A percentile compares a stretch with the other conserved stretches of the same genome.
Evolutionary conservation across 176 grass and related monocot genomes (phyloP).

Genomic region (Paspalum vaginatum): DNA sequence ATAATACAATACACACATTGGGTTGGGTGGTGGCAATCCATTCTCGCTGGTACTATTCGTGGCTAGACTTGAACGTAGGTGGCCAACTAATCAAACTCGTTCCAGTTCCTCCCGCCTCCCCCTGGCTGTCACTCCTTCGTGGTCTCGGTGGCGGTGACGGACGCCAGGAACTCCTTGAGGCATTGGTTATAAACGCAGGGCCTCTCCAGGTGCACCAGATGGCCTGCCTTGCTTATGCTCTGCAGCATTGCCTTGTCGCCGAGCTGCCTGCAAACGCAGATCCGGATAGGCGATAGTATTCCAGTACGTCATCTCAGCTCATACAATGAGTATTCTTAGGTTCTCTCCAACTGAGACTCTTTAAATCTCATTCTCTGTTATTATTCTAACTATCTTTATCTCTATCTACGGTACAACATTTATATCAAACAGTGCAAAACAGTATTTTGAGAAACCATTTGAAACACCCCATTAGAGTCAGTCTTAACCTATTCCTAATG

Average conservation of each 20-base stretch:
- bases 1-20: neutral
- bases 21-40: neutral
- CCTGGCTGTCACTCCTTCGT: neutral
- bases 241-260: conserved; percentile 71
- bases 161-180: conserved; percentile 75
- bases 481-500: too few species aligned
- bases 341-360: too few species aligned
- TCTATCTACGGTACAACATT: too few species aligned
- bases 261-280: conserved; percentile 57
- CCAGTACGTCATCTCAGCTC: neutral
- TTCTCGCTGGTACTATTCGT: neutral
- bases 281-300: too few species aligned
- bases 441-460: too few species aligned
- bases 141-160: conserved; percentile 39
- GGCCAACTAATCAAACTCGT: neutral
- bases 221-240: conserved; percentile 75
- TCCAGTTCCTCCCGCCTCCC: neutral
- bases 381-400: too few species aligned
- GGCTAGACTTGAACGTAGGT: neutral
- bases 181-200: conserved; percentile 65
- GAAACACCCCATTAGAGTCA: too few species aligned
- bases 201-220: conserved; percentile 82
- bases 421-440: too few species aligned
- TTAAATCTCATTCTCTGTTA: too few species aligned
- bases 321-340: too few species aligned